Base-by-base conservation (phyloP, 441 rosid species). In the Eutrema salsugineum region DNA sequence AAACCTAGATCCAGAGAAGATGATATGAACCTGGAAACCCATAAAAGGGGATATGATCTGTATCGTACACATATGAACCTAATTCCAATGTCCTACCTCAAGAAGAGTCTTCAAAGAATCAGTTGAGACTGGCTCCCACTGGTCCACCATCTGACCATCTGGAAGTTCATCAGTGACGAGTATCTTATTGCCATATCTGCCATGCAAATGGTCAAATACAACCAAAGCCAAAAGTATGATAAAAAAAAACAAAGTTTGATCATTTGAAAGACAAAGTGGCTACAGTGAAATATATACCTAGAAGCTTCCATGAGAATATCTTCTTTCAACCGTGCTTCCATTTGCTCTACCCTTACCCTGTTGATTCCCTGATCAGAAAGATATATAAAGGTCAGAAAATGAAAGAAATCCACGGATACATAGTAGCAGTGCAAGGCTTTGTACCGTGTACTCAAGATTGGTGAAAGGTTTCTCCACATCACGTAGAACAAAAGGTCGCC, bases 161-260 rank as follows among this genome's bases (percentile, higher is more conserved):
- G 98, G 97, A 67, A 96, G 90, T 84, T 96, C 99, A 86, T 93
- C 99, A 56, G 98, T 96, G 78, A 96, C 99, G 67, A 93, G 98
- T 83, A 96, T 93, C 89, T 96, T 96, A 81, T 93, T 90, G 71
- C 94, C 97, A 75, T 90, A 96, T 82, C 99, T 96, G 94, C 68
- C 63, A 84, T 15, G 78, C 66, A 78, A 82, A 67, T 76, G 65
- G 53, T 40, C 35, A 61, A 51, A 73, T 50, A 16, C 40, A 51
- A 40, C 24, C 42, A 66, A 71, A 65, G 30, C 11, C 11, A 56
- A 49, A 63, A 59, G 32, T 35, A 54, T 62, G 63, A 60, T 12
- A 43, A 7, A 81, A 64, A 43, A 7, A 81, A 64, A 57, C 44
- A 60, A 64, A 56, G 22, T 76, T 68, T 62, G 66, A 5, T 48